Evolutionary conservation across 768 basidiomycete species (phyloP).

Genomic region (Chlorophyllum brunneum): DNA sequence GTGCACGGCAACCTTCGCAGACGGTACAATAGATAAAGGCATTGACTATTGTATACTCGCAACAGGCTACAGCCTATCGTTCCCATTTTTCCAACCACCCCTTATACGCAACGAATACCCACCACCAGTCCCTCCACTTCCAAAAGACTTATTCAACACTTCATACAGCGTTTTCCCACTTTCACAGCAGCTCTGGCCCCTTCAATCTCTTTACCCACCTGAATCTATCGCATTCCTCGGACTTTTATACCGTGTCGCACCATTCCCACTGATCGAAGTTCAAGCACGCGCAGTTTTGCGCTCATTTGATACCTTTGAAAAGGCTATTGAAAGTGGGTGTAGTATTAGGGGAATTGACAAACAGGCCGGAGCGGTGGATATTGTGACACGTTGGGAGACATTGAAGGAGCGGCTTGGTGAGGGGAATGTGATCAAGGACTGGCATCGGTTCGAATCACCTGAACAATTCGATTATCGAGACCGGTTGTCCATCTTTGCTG

Average conservation of each 20-base stretch:
- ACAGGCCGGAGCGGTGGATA: conserved; percentile 39
- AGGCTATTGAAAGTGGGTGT: conserved; percentile 11
- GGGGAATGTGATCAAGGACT: conserved; percentile 44
- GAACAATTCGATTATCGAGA: conserved; percentile 73
- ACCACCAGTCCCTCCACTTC: conserved; percentile 45
- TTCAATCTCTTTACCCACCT: conserved; percentile 42
- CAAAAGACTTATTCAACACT: conserved; percentile 56
- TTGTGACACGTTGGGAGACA: conserved; percentile 44
- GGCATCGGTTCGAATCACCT: conserved; percentile 46
- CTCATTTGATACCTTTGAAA: conserved; percentile 47
- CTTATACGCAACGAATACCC: conserved; percentile 31
- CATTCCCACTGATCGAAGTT: conserved; percentile 75
- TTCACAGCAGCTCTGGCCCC: conserved; percentile 64
- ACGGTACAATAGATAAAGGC: conserved; percentile 48
- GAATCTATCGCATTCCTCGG: conserved; percentile 63
- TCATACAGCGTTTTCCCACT: conserved; percentile 68
- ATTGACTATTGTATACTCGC: conserved; percentile 69
- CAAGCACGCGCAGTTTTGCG: conserved; percentile 65
- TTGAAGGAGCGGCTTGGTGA: conserved; percentile 24
- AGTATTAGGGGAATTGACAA: neutral
- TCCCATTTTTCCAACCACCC: conserved; percentile 54
- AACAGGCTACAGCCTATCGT: conserved; percentile 67
- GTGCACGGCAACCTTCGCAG: conserved; percentile 22
- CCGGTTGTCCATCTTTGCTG: conserved; percentile 47
- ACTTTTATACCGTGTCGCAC: conserved; percentile 53